phyloP scores from a whole-genome alignment of 192 early-diverging fungal species.

The Mortierella claussenii region DNA sequence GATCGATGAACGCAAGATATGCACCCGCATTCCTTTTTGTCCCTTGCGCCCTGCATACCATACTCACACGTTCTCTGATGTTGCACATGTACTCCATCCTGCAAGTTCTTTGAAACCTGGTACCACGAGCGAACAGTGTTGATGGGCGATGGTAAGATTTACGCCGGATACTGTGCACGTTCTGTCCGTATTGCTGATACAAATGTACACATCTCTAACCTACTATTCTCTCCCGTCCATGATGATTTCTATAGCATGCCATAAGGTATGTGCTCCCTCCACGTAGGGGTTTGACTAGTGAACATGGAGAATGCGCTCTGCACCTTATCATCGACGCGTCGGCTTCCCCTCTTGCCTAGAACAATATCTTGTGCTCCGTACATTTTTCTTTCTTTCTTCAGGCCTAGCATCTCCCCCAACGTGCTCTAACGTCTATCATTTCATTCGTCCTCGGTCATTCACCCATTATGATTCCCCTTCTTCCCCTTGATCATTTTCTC shows the following conservation, averaged over 20 bases:
- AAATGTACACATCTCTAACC: neutral
- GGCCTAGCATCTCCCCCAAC: too few species aligned
- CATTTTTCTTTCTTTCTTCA: too few species aligned
- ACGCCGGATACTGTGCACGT: too few species aligned
- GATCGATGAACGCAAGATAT: too few species aligned
- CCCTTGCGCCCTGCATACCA: neutral
- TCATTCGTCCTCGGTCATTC: neutral
- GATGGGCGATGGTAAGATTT: slow-evolving; percentile 43
- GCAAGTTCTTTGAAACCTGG: slow-evolving; percentile 48
- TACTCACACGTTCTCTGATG: neutral
- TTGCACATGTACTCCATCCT: neutral
- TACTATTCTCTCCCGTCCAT: neutral
- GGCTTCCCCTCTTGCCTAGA: too few species aligned
- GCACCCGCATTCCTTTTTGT: too few species aligned
- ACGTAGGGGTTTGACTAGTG: too few species aligned
- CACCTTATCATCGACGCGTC: too few species aligned
- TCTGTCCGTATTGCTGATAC: too few species aligned
- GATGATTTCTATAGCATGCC: slow-evolving; percentile 19
- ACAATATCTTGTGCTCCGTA: too few species aligned
- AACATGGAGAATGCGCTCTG: too few species aligned
- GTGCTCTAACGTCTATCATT: slow-evolving; percentile 8
- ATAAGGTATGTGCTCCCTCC: slow-evolving; percentile 25
- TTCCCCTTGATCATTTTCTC: neutral
- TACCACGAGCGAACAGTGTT: slow-evolving; percentile 33
- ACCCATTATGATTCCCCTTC: neutral